A percentile compares a stretch with the other conserved stretches of the same genome.
phyloP scores from a whole-genome alignment of 768 basidiomycete genomes.

The Mycena metata region DNA sequence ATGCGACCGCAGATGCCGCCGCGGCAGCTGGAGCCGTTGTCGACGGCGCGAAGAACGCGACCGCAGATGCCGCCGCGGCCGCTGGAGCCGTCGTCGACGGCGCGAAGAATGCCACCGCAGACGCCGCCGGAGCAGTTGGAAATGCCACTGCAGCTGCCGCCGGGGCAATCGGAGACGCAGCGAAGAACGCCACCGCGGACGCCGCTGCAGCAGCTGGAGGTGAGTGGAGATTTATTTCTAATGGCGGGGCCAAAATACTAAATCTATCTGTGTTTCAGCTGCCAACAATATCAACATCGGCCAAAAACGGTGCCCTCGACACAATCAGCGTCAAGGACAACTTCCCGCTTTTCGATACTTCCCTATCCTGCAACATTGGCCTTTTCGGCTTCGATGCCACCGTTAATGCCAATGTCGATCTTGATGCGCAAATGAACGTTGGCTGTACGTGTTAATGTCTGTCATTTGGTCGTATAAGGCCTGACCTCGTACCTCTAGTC shows the following conservation, averaged over 20 bases:
- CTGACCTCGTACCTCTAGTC: no score
- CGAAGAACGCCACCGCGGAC: background rate
- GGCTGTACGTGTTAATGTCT: conserved; percentile 9
- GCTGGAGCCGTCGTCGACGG: conserved; percentile 3
- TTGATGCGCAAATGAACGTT: conserved; percentile 22
- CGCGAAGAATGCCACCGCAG: no score
- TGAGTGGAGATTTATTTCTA: no score
- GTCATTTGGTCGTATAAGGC: no score
- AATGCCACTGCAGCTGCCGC: no score
- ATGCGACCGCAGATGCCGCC: no score
- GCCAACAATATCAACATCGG: conserved; percentile 8
- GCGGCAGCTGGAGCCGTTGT: conserved; percentile 1
- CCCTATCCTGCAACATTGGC: conserved; percentile 13
- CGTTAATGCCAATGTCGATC: conserved; percentile 14
- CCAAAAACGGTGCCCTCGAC: conserved; percentile 16
- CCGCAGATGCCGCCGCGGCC: background rate
- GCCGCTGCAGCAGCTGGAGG: no score
- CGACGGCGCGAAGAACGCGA: background rate
- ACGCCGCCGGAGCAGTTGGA: no score
- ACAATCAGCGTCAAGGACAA: conserved; percentile 10
- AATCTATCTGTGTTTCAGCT: background rate
- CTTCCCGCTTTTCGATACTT: conserved; percentile 17
- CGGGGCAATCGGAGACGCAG: background rate
- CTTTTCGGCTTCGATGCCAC: conserved; percentile 10
- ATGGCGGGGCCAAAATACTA: no score